Evolutionary conservation across 2,329 filamentous ascomycete genomes (phyloP).

Genomic region (Colletotrichum musicola): DNA sequence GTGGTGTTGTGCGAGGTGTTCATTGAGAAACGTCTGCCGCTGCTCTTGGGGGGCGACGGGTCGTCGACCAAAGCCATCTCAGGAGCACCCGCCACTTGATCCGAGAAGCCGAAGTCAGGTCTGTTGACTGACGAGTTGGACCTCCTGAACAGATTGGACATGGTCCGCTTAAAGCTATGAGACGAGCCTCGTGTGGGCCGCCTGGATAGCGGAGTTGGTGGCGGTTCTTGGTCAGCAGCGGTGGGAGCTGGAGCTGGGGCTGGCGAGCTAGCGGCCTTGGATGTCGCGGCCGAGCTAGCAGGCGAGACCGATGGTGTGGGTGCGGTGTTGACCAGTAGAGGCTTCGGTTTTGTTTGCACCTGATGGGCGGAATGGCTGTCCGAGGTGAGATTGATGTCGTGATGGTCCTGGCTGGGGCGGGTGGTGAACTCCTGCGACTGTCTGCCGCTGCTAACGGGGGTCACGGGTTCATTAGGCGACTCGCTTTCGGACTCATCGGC

Average conservation of each 20-base stretch:
- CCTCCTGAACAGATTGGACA: conserved; percentile 63
- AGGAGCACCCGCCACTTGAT: conserved; percentile 41
- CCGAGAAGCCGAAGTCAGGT: conserved; percentile 41
- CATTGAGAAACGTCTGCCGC: conserved; percentile 54
- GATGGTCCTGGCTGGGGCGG: conserved; percentile 55
- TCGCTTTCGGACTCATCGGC: conserved; percentile 73
- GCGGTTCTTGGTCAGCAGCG: conserved; percentile 44
- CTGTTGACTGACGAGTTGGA: conserved; percentile 52
- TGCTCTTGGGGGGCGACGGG: conserved; percentile 26
- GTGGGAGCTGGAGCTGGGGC: conserved; percentile 28
- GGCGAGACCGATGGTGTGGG: conserved; percentile 26
- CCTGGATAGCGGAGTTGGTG: conserved; percentile 50
- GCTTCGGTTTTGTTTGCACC: conserved; percentile 30
- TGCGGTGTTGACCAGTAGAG: conserved; percentile 33
- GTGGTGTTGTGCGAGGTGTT: conserved; percentile 60
- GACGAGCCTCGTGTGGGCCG: conserved; percentile 58
- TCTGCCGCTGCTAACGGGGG: conserved; percentile 68
- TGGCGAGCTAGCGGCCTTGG: conserved; percentile 17
- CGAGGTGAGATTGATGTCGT: conserved; percentile 47
- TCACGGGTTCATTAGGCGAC: conserved; percentile 70
- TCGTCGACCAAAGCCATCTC: conserved; percentile 40
- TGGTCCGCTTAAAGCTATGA: conserved; percentile 62
- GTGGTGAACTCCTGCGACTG: conserved; percentile 67
- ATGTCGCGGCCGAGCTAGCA: conserved; percentile 20
- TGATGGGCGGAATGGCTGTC: conserved; percentile 39